Conservation (phyloP, 257 asterid genomes). For the Scutellaria minor region DNA sequence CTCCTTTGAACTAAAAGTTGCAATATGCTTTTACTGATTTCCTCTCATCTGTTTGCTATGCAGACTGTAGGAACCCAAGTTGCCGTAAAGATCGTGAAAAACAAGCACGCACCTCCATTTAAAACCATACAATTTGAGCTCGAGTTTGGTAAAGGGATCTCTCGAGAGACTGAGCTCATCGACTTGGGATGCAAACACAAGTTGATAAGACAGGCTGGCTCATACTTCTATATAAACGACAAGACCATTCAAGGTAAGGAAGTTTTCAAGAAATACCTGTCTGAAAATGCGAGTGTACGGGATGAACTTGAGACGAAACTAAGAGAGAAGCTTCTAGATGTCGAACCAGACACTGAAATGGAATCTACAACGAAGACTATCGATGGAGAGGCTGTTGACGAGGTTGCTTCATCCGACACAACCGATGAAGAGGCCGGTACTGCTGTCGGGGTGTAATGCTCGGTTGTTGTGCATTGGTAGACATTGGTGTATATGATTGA, state of each 20-base stretch:
- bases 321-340: conserved; percentile 62
- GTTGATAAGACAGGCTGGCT: conserved; percentile 52
- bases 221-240: conserved; percentile 44
- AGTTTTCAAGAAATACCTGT: conserved; percentile 58
- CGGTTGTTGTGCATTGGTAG: conserved; percentile 14
- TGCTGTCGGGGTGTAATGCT: conserved; percentile 63
- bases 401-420: conserved; percentile 51
- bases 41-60: conserved; percentile 22
- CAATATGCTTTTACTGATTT: background rate
- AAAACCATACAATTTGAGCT: conserved; percentile 81
- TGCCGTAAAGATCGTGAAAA: conserved; percentile 85
- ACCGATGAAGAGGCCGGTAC: conserved; percentile 64
- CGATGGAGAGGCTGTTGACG: conserved; percentile 49
- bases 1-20: background rate
- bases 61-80: conserved; percentile 89
- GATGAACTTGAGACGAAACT: conserved; percentile 69
- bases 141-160: conserved; percentile 87
- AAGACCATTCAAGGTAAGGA: conserved; percentile 66
- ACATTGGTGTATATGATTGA: background rate
- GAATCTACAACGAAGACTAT: conserved; percentile 38
- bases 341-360: conserved; percentile 40
- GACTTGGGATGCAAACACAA: conserved; percentile 79
- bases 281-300: conserved; percentile 47
- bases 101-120: conserved; percentile 95
- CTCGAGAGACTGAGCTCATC: conserved; percentile 72